Evolutionary conservation across 1,139 yeast genomes (phyloP).

Genomic region (Geotrichum armillariae): DNA sequence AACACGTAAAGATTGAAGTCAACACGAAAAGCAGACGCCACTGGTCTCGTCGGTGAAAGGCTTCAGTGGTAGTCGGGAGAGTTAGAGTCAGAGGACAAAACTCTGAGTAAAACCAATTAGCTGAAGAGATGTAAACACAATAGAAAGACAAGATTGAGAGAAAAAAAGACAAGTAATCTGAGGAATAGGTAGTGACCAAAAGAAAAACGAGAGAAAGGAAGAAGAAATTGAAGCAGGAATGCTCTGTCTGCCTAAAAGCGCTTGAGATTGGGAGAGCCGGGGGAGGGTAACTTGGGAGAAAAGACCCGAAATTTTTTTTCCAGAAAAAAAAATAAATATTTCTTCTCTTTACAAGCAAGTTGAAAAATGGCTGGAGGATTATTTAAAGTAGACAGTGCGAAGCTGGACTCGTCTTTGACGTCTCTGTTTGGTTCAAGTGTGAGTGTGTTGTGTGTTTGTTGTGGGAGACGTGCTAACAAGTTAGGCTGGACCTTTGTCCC

Average conservation of each 20-base stretch:
- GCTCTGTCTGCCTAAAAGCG: not conserved
- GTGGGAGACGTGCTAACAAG: slow-evolving; percentile 4
- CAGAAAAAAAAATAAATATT: not conserved
- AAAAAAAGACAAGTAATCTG: not conserved
- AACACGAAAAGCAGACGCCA: too few relatives aligned
- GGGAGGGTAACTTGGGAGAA: slow-evolving; percentile 11
- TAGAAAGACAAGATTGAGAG: not conserved
- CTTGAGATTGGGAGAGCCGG: slow-evolving; percentile 4
- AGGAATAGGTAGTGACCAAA: slow-evolving; percentile 1
- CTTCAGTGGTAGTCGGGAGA: too few relatives aligned
- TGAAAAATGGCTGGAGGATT: slow-evolving; percentile 16
- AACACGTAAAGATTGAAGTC: too few relatives aligned
- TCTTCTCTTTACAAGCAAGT: not conserved
- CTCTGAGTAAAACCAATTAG: not conserved
- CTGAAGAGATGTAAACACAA: not conserved
- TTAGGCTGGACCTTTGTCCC: slow-evolving; percentile 33
- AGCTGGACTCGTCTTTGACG: slow-evolving; percentile 23
- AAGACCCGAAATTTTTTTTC: slow-evolving; percentile 1
- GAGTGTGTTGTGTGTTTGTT: slow-evolving; percentile 1
- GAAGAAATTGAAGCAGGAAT: not conserved
- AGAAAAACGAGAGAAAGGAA: slow-evolving; percentile 4
- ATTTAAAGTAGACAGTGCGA: slow-evolving; percentile 17
- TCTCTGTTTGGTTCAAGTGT: slow-evolving; percentile 32
- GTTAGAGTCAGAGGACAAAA: too few relatives aligned
- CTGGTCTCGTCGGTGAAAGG: too few relatives aligned